A percentile compares a stretch with the other conserved stretches of the same genome.
Evolutionary conservation across 2,329 filamentous ascomycete species (phyloP).

Genomic region (Diplodia mutila): DNA sequence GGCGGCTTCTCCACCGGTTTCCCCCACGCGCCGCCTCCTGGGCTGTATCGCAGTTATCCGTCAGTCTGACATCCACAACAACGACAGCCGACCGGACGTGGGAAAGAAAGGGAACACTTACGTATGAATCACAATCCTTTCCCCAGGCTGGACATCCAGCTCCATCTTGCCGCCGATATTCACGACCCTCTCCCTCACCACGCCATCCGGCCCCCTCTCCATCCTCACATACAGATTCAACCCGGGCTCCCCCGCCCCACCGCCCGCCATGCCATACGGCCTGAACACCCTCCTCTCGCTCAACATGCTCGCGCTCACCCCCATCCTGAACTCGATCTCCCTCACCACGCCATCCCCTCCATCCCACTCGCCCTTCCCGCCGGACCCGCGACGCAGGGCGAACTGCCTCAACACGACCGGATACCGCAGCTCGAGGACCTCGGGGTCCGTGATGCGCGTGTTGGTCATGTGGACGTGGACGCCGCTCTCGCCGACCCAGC

Average conservation of each 20-base stretch:
- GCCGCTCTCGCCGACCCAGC: slow-evolving; percentile 36
- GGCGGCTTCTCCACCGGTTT: not conserved
- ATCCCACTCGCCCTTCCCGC: slow-evolving; percentile 34
- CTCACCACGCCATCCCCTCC: slow-evolving; percentile 42
- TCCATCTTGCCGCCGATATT: slow-evolving; percentile 41
- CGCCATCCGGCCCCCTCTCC: slow-evolving; percentile 35
- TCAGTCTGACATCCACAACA: not conserved
- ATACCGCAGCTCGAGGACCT: slow-evolving; percentile 43
- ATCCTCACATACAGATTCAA: slow-evolving; percentile 26
- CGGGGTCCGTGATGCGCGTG: slow-evolving; percentile 40
- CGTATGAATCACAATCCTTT: slow-evolving; percentile 29
- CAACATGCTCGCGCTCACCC: slow-evolving; percentile 42
- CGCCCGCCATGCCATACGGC: slow-evolving; percentile 44
- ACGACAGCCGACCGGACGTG: no score
- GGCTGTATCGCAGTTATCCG: not conserved
- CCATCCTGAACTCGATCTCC: slow-evolving; percentile 42
- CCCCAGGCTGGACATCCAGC: slow-evolving; percentile 39
- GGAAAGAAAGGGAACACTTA: not conserved
- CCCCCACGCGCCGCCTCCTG: slow-evolving; percentile 16
- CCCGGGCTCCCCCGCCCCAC: slow-evolving; percentile 34
- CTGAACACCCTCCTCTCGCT: slow-evolving; percentile 42
- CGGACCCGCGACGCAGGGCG: slow-evolving; percentile 36
- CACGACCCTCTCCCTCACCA: slow-evolving; percentile 33
- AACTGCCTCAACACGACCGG: slow-evolving; percentile 41
- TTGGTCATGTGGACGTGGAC: slow-evolving; percentile 42